Evolutionary conservation across 257 asterid genomes (phyloP).

Genomic region (Thymus mandschuricus): DNA sequence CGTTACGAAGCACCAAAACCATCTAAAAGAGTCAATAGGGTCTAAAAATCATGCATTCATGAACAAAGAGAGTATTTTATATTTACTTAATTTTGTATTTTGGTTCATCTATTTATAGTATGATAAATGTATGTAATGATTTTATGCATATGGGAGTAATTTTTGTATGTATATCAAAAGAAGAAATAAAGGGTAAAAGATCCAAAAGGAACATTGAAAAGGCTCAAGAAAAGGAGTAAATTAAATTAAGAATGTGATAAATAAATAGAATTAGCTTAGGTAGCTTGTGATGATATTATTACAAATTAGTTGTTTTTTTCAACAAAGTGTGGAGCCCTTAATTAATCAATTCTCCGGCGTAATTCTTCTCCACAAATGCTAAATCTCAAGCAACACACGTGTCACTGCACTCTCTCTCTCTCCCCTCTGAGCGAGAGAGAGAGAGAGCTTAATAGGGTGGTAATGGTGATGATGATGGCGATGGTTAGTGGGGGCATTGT

Average conservation of each 20-base stretch:
- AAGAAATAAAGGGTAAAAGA: background rate
- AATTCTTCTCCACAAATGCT: conserved; percentile 2
- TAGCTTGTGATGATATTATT: too few species aligned
- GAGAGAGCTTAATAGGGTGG: conserved; percentile 52
- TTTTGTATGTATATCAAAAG: background rate
- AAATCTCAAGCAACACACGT: conserved; percentile 20
- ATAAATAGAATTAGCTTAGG: background rate
- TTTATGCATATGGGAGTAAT: background rate
- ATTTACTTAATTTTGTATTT: too few species aligned
- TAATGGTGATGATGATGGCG: conserved; percentile 60
- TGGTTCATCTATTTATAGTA: too few species aligned
- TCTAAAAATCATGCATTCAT: too few species aligned
- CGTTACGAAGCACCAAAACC: too few species aligned
- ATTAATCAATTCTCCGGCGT: background rate
- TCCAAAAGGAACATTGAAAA: background rate
- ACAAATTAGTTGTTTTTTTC: too few species aligned
- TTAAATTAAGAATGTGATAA: too few species aligned
- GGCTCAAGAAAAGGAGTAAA: background rate
- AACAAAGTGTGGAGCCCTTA: background rate
- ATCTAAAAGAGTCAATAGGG: too few species aligned
- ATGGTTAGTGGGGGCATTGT: conserved; percentile 46
- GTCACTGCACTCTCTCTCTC: background rate
- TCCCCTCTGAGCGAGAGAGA: conserved; percentile 21
- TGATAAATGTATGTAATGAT: background rate
- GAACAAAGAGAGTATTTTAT: too few species aligned